phyloP scores from a whole-genome alignment of 345 rosid species.

The Psidium guajava region DNA sequence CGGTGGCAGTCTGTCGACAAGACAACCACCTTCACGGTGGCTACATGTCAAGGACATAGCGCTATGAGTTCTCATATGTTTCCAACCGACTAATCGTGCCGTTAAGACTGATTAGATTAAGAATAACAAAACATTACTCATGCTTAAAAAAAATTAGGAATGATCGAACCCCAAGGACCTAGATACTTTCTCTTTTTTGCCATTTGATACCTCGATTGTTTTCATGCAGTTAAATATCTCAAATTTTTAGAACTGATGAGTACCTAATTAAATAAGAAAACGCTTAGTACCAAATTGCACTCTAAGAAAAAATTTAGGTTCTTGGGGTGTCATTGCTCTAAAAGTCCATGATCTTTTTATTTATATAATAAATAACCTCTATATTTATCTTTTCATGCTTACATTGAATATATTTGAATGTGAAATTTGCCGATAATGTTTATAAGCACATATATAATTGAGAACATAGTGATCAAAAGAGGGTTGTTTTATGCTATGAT shows the following conservation, averaged over 20 bases:
- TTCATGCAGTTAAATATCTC: not conserved
- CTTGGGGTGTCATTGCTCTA: not conserved
- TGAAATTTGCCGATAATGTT: not conserved
- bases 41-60: not conserved
- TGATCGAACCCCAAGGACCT: not conserved
- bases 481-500: not conserved
- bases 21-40: too few species aligned
- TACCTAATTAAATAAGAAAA: not conserved
- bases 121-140: not conserved
- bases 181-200: not conserved
- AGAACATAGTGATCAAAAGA: not conserved
- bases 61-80: not conserved
- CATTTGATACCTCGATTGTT: not conserved
- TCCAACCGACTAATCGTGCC: not conserved
- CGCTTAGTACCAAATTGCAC: not conserved
- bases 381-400: not conserved
- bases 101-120: not conserved
- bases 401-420: not conserved
- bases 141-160: not conserved
- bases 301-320: too few species aligned
- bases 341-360: too few species aligned
- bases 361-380: not conserved
- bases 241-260: not conserved
- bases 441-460: not conserved
- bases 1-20: too few species aligned